Evolutionary conservation across 495 filamentous ascomycete species (phyloP).

Genomic region (Cenococcum geophilum): DNA sequence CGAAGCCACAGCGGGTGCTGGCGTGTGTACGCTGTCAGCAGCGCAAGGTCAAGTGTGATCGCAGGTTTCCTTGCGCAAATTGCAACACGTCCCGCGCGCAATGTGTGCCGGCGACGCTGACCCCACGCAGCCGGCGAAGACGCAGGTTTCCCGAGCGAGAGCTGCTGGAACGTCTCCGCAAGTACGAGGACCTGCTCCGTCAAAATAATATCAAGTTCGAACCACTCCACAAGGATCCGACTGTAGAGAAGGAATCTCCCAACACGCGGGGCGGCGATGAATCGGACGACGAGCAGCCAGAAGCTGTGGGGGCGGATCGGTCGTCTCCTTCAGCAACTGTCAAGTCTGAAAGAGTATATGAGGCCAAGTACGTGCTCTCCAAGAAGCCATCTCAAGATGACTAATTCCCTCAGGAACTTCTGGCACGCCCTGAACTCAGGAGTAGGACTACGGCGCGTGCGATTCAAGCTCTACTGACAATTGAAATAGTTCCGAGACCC

Average conservation of each 20-base stretch:
- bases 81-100: constrained; percentile 41
- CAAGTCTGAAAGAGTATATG: constrained; percentile 36
- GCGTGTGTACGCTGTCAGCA: constrained; percentile 53
- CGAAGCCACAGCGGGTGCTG: constrained; percentile 45
- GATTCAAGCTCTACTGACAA: constrained; percentile 21
- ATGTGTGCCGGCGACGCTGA: constrained; percentile 46
- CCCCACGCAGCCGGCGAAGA: constrained; percentile 40
- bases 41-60: constrained; percentile 55
- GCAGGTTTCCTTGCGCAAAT: constrained; percentile 49
- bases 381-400: constrained; percentile 17
- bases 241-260: constrained; percentile 21
- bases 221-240: constrained; percentile 42
- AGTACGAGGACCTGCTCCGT: constrained; percentile 49
- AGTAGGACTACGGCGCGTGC: constrained; percentile 35
- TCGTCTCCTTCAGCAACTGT: constrained; percentile 27
- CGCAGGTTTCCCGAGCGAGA: constrained; percentile 51
- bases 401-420: constrained; percentile 40
- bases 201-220: constrained; percentile 49
- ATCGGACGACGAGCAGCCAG: constrained; percentile 31
- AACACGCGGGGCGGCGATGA: constrained; percentile 25
- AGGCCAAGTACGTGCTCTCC: constrained; percentile 40
- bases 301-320: constrained; percentile 11
- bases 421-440: constrained; percentile 47
- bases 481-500: constrained; percentile 10
- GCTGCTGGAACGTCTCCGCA: constrained; percentile 48